phyloP scores from a whole-genome alignment of 1,139 yeast species.

The Candida tropicalis region DNA sequence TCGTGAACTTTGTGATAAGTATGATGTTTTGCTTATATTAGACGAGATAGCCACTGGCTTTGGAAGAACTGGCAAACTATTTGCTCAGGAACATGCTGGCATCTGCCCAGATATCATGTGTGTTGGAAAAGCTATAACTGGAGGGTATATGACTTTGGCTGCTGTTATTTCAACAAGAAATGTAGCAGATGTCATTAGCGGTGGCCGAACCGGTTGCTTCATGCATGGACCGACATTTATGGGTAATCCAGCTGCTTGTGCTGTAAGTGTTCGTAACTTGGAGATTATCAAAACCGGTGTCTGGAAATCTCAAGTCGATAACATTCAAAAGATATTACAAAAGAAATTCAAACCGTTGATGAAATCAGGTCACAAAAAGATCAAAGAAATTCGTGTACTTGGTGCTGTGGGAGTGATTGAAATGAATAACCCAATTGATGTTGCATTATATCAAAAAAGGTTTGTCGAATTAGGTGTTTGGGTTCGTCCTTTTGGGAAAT shows the following conservation, averaged over 20 bases:
- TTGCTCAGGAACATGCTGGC: neutral
- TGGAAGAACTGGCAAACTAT: slow-evolving; percentile 1
- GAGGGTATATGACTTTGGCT: neutral
- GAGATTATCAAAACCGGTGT: slow-evolving; percentile 2
- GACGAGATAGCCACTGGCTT: slow-evolving; percentile 2
- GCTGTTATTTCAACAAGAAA: slow-evolving; percentile 1
- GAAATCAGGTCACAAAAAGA: neutral
- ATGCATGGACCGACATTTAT: slow-evolving; percentile 4
- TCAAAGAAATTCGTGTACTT: slow-evolving; percentile 5
- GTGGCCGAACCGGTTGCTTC: slow-evolving; percentile 1
- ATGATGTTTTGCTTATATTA: slow-evolving; percentile 1
- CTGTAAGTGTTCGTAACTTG: slow-evolving; percentile 3
- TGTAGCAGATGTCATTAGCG: neutral
- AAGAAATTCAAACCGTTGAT: neutral
- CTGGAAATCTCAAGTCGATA: slow-evolving; percentile 3
- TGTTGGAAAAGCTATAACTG: neutral
- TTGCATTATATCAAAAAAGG: neutral
- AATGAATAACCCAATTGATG: slow-evolving; percentile 3
- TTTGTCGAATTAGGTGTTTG: slow-evolving; percentile 5
- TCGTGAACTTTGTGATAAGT: slow-evolving; percentile 1
- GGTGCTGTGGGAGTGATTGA: slow-evolving; percentile 5
- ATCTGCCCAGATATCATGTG: slow-evolving; percentile 1
- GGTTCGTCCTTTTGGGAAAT: slow-evolving; percentile 3
- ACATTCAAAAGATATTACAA: neutral
- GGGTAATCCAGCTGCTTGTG: slow-evolving; percentile 2